Base-by-base conservation (phyloP, 345 rosid species). In the Salix udensis region DNA sequence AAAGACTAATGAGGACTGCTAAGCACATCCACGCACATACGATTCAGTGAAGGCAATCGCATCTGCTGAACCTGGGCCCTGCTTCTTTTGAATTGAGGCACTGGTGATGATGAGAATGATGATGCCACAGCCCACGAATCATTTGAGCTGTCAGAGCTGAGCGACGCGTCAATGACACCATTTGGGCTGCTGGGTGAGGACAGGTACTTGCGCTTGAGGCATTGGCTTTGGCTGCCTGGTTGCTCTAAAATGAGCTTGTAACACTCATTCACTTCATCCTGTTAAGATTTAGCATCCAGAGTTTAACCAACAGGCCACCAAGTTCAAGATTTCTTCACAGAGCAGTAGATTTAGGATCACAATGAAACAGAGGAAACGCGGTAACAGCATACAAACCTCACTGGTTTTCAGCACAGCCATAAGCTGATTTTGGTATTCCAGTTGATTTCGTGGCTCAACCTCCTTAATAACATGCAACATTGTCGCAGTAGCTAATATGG, bases 401-500 rank as follows among this genome's bases (percentile, higher is more conserved):
- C 78, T 80, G 73, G 82, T 80, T 87, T 87, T 86, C 76, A 90
- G 96, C 66, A 89, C 82, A 74, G 75, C 70, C 82, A 85, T 74
- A 8, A 94, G 89, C 84, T 88, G 91, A 74, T 85, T 83, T 71
- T 85, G 90, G 79, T 87, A 87, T 74, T 88, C 89, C 68, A 76
- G 72, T 73, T 82, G 83, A 62, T 86, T 85, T 74, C 75, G 79
- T 36, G 91, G 88, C 78, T 86, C 89, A 73, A 84, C 81, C 72
- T 88, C 95, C 79, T 88, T 85, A 67, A 88, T 85, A 73, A 85
- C 88, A 84, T 82, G 85, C 75, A 87, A 85, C 93, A 95, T 90
- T 75, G 80, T 84, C 44, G 97, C 94, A 74, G 96, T 76, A 67
- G 98, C 98, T 74, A 93, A 81, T 52, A 78, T 84, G 12, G 97